Percentiles rank a stretch among this genome's conserved stretches.
Conservation (phyloP, 495 filamentous ascomycete genomes). For the Aspergillus conjunctus region DNA sequence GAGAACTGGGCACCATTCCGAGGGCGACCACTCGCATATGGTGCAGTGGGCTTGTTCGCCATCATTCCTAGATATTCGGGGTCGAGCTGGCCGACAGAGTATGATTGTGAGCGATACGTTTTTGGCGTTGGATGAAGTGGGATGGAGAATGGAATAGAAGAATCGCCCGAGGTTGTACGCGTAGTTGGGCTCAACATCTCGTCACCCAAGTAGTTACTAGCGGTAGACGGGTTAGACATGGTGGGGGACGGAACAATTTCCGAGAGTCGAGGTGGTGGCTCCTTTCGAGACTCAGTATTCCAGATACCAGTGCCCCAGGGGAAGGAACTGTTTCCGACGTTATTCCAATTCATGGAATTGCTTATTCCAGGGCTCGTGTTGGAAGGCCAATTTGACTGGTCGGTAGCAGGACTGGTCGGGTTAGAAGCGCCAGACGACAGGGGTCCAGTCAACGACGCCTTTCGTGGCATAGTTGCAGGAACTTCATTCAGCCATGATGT, state of each 20-base stretch:
- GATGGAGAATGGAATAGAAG: slow-evolving; percentile 80
- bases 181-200: slow-evolving; percentile 58
- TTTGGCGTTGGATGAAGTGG: slow-evolving; percentile 89
- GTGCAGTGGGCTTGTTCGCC: slow-evolving; percentile 47
- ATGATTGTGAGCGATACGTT: slow-evolving; percentile 93
- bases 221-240: slow-evolving; percentile 58
- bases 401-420: slow-evolving; percentile 70
- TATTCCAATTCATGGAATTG: slow-evolving; percentile 60
- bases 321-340: slow-evolving; percentile 59
- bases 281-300: slow-evolving; percentile 72
- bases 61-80: slow-evolving; percentile 56
- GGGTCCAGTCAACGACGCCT: slow-evolving; percentile 56
- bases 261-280: slow-evolving; percentile 69
- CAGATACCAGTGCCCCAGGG: slow-evolving; percentile 78
- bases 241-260: slow-evolving; percentile 80
- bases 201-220: slow-evolving; percentile 43
- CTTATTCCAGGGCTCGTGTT: slow-evolving; percentile 48
- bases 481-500: slow-evolving; percentile 60
- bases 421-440: slow-evolving; percentile 77
- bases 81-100: slow-evolving; percentile 91
- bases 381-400: slow-evolving; percentile 68
- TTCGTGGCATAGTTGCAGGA: slow-evolving; percentile 47
- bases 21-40: slow-evolving; percentile 44
- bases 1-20: slow-evolving; percentile 60
- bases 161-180: slow-evolving; percentile 58